These are phyloP conservation scores for Fusarium fujikuroi DNA, from an alignment of 2,329 filamentous ascomycete genomes.

Conservation along the genomic window DNA sequence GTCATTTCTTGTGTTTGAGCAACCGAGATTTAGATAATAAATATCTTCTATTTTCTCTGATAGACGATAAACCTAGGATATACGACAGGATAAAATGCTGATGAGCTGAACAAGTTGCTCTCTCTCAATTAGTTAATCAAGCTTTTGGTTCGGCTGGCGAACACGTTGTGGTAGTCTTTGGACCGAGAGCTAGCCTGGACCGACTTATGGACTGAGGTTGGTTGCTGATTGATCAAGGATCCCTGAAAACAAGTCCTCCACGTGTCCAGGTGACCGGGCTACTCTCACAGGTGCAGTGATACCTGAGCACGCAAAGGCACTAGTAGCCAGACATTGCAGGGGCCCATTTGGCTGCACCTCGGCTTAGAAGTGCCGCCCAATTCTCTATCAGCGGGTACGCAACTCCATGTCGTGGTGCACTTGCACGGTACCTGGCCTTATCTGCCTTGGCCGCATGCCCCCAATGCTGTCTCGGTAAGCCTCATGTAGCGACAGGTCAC, in stretches of 20 bases:
- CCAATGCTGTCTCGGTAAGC: constrained; percentile 12
- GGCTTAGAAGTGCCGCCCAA: constrained; percentile 35
- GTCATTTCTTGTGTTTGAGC: not conserved
- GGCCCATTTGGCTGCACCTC: constrained; percentile 17
- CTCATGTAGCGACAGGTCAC: constrained; percentile 21
- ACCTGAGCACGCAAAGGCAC: constrained; percentile 22
- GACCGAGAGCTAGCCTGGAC: constrained; percentile 18
- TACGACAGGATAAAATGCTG: not conserved
- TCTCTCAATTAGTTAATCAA: not conserved
- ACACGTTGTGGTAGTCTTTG: not conserved
- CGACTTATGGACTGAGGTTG: constrained; percentile 8
- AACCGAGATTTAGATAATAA: constrained; percentile 9
- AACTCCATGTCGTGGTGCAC: constrained; percentile 13
- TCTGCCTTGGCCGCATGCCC: constrained; percentile 3
- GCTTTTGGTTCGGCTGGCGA: not conserved
- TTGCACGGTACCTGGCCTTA: constrained; percentile 23
- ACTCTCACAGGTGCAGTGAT: constrained; percentile 21
- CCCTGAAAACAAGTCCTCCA: constrained; percentile 31
- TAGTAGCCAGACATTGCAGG: constrained; percentile 23
- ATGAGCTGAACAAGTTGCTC: not conserved
- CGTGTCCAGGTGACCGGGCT: constrained; percentile 31
- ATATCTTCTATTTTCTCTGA: not conserved
- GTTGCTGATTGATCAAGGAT: constrained; percentile 7
- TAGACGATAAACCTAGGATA: not conserved
- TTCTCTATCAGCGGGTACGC: constrained; percentile 15